Evolutionary conservation across 192 early-diverging fungal genomes (phyloP), one percentile per base, ranked within the genome.

Genomic region (Coemansia sp.): DNA sequence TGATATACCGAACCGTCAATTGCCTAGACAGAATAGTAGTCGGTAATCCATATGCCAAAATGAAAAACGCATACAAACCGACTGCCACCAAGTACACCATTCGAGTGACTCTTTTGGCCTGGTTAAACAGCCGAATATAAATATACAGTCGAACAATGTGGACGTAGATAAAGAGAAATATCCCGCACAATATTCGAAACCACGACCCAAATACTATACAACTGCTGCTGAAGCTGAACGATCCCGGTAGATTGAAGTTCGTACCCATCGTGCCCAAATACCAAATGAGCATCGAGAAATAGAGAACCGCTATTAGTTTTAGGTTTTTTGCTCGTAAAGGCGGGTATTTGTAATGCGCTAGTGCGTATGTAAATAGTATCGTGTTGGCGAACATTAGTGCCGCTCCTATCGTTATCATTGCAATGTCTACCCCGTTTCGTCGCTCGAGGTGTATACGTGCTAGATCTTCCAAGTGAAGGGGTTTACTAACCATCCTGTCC

Each of bases 301-400:
- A 81, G 16, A 81, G 69, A 2, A 69, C 45, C 1, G 59, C 38
- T 0, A 81, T 69, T 0, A 81, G 66, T 21, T 56, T 59, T 7
- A 81, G 63, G 42, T 81, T 74, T 58, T 81, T 81, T 16, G 78
- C 78, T 4, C 60, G 62, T 13, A 81, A 20, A 5, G 78, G 78
- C 38, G 72, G 72, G 26, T 81, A 81, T 9, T 60, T 36, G 55
- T 34, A 60, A 31, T 81, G 39, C 14, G 39, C 65, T 11, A 69
- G 2, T 0, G 66, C 65, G 33, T 81, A 81, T 5, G 56, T 20
- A 42, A 75, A 69, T n/a, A 81, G 1, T 6, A 75, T 9, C 0
- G 66, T 71, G 63, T 81, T 75, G 31, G 71, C 20, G 2, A 58
- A 40, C 78, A 81, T 74, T 20, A 72, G n/a, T 0, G 46, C 40